A percentile compares a stretch with the other conserved stretches of the same genome.
phyloP scores from a whole-genome alignment of 352 stramenopile genomes.

The Phytophthora chlamydospora region DNA sequence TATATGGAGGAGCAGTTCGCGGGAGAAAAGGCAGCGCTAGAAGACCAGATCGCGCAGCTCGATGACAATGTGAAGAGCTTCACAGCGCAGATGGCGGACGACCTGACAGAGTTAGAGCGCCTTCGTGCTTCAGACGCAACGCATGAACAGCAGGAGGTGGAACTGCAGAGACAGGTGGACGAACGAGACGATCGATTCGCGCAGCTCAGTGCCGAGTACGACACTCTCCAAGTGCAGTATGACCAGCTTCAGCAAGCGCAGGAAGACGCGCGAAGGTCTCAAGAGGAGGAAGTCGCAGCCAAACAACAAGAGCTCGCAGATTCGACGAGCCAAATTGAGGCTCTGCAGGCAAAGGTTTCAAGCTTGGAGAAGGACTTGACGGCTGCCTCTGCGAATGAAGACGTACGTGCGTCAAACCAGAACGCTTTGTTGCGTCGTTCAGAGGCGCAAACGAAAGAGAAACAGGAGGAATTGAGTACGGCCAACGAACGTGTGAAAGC shows the following conservation, averaged over 20 bases:
- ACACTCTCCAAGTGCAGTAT: constrained; percentile 45
- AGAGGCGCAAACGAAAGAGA: constrained; percentile 45
- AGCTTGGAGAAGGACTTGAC: constrained; percentile 28
- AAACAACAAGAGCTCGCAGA: constrained; percentile 37
- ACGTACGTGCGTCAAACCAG: constrained; percentile 45
- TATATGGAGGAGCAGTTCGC: constrained; percentile 27
- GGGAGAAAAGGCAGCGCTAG: constrained; percentile 47
- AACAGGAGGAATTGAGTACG: constrained; percentile 39
- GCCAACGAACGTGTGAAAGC: constrained; percentile 43
- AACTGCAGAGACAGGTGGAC: constrained; percentile 59
- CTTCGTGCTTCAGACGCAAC: constrained; percentile 39
- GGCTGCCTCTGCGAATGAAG: constrained; percentile 30
- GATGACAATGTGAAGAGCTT: constrained; percentile 60
- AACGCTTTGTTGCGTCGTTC: constrained; percentile 40
- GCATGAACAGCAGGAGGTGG: constrained; percentile 44
- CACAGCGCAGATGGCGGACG: constrained; percentile 51
- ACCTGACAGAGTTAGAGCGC: constrained; percentile 62
- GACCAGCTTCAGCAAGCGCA: constrained; percentile 38
- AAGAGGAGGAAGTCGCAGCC: constrained; percentile 29
- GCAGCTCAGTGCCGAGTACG: constrained; percentile 62
- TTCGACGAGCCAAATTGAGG: constrained; percentile 24
- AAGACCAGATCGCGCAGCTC: constrained; percentile 57
- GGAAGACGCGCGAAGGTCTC: constrained; percentile 16
- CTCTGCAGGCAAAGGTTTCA: constrained; percentile 38
- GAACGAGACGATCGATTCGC: constrained; percentile 63